Evolutionary conservation across 441 rosid species (phyloP), one percentile per base, ranked within the genome.

Genomic region (Arabidopsis lyrata): DNA sequence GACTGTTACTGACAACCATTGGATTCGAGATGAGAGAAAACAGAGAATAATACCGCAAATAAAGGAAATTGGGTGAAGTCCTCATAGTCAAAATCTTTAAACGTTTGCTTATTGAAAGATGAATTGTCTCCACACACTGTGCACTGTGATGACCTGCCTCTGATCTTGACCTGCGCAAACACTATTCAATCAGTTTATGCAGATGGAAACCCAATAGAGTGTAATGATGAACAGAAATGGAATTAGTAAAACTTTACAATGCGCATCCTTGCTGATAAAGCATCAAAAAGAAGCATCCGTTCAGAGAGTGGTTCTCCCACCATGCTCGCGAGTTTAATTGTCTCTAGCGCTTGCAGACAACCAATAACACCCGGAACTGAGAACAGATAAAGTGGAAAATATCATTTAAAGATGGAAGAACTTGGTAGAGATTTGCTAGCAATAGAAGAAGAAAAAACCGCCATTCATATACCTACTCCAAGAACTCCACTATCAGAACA

Each of bases 401-500:
- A 65, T 16, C n/a, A 1, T 54, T 63, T 53, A 29, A 20, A 49
- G 27, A 63, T 64, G 29, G 29, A 65, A 27, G 31, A 27, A 58
- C 16, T 2, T 24, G 20, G 29, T 24, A 12, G 16, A 72, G 14
- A 36, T 29, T 10, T 10, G 16, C 57, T 24, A 14, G 58, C 42
- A 52, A n/a, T 12, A 20, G 5, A 41, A 48, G 31, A 55, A 55
- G 1, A 14, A 15, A 34, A 42, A 44, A 27, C 1, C 13, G 7
- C 18, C 39, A 54, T 65, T 60, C 16, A 78, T 85, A 59, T 87
- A 95, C 98, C 98, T 56, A 95, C 96, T 83, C 99, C 99, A 41
- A 92, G 86, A 71, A 95, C 99, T 45, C 99, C 99, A 77, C 93
- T 92, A 76, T 95, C 99, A 2, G 99, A 82, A 75, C 99, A 95